Evolutionary conservation across 2,329 filamentous ascomycete species (phyloP).

Genomic region (Colletotrichum sojae): DNA sequence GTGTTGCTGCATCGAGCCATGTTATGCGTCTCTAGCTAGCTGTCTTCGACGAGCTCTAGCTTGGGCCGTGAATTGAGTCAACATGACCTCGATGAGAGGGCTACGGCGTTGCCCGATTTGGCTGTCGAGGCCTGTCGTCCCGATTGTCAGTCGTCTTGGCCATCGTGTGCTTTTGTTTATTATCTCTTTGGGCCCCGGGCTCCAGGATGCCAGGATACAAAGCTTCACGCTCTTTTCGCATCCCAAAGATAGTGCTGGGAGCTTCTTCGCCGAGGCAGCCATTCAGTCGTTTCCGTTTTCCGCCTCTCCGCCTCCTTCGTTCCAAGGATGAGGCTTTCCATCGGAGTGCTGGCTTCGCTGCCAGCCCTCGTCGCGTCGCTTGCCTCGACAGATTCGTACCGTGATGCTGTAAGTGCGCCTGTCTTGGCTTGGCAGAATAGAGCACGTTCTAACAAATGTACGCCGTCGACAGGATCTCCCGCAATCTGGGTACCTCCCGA

Average conservation of each 20-base stretch:
- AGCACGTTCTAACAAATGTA: not conserved
- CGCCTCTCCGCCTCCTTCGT: not conserved
- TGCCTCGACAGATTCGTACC: slow-evolving; percentile 40
- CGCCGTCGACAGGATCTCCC: slow-evolving; percentile 45
- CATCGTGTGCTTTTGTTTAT: slow-evolving; percentile 34
- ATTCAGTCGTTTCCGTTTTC: slow-evolving; percentile 23
- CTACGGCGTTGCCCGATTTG: slow-evolving; percentile 4
- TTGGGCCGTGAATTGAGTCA: slow-evolving; percentile 18
- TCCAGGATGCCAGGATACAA: not conserved
- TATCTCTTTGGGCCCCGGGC: slow-evolving; percentile 7
- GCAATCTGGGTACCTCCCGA: slow-evolving; percentile 55
- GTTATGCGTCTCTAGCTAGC: slow-evolving; percentile 10
- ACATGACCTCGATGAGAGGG: slow-evolving; percentile 17
- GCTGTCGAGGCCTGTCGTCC: slow-evolving; percentile 5
- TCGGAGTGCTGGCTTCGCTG: slow-evolving; percentile 38
- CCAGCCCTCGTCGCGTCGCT: slow-evolving; percentile 40
- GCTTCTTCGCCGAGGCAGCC: slow-evolving; percentile 20
- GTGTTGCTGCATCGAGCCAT: slow-evolving; percentile 3
- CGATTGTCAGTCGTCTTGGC: slow-evolving; percentile 20
- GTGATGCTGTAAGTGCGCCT: slow-evolving; percentile 38
- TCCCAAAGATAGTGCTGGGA: slow-evolving; percentile 12
- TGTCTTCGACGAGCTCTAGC: slow-evolving; percentile 22
- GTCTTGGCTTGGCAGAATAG: too few relatives aligned
- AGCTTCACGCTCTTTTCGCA: slow-evolving; percentile 2
- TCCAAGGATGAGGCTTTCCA: slow-evolving; percentile 35